Conservation (phyloP, 2,329 filamentous ascomycete species). For the Alternaria sp. region DNA sequence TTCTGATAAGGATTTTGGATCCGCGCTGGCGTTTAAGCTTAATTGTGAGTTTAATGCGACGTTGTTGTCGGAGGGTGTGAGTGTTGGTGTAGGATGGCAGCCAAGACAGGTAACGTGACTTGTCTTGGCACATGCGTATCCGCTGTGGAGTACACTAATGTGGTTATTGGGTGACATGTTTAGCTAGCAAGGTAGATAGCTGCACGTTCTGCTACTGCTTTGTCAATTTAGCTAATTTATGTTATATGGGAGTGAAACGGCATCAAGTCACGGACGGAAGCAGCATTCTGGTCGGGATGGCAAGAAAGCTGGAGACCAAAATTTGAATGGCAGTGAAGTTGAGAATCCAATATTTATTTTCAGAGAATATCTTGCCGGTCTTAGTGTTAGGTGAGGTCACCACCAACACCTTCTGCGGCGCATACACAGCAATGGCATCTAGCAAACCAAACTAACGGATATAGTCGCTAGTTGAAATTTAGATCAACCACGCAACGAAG, state of each 20-base stretch:
- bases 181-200: background rate
- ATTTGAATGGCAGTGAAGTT: background rate
- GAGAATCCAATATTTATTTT: background rate
- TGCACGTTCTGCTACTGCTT: too few species aligned
- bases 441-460: background rate
- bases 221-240: background rate
- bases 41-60: constrained; percentile 1
- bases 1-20: background rate
- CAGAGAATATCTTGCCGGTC: background rate
- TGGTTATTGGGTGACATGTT: background rate
- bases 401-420: background rate
- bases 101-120: background rate
- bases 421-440: background rate
- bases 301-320: background rate
- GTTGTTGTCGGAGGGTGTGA: background rate
- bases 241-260: background rate
- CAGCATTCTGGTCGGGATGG: background rate
- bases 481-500: constrained; percentile 69
- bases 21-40: constrained; percentile 2
- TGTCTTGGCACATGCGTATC: background rate
- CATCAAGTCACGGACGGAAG: background rate
- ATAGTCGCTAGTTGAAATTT: constrained; percentile 22
- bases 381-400: background rate
- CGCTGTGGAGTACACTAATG: background rate
- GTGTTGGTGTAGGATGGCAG: background rate